Evolutionary conservation across 2,329 filamentous ascomycete genomes (phyloP).

Genomic region (Monosporascus cannonballus): DNA sequence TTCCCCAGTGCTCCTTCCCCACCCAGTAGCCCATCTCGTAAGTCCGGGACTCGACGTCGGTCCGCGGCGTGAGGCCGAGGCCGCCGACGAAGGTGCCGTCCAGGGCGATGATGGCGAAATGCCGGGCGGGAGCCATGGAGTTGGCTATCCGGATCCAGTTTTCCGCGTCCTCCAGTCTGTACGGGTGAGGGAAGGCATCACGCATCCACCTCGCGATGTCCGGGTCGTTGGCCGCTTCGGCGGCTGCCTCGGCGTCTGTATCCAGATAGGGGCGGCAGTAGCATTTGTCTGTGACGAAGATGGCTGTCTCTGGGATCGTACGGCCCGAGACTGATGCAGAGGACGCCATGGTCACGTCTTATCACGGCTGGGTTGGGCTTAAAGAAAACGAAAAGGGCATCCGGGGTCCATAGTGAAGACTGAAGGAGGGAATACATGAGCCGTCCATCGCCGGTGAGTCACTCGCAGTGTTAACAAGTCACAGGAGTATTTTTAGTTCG

Average conservation of each 20-base stretch:
- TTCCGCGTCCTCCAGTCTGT: constrained; percentile 33
- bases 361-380: no score
- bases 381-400: no score
- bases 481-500: no score
- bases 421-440: no score
- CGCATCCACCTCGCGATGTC: constrained; percentile 32
- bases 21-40: constrained; percentile 47
- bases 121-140: constrained; percentile 14
- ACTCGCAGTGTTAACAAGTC: no score
- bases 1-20: constrained; percentile 36
- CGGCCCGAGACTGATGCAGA: not conserved
- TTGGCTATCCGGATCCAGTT: constrained; percentile 35
- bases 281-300: constrained; percentile 24
- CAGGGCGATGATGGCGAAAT: constrained; percentile 29
- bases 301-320: constrained; percentile 5
- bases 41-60: constrained; percentile 35
- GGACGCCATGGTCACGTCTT: not conserved
- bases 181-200: constrained; percentile 40
- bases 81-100: constrained; percentile 32
- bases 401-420: no score
- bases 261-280: constrained; percentile 34
- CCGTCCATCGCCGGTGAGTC: no score
- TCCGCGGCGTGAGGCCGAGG: constrained; percentile 31
- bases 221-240: constrained; percentile 31
- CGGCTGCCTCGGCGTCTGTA: constrained; percentile 31